Evolutionary conservation across 768 basidiomycete genomes (phyloP), one percentile per base, ranked within the genome.

Genomic region (Boletus pseudo-olivaceus): DNA sequence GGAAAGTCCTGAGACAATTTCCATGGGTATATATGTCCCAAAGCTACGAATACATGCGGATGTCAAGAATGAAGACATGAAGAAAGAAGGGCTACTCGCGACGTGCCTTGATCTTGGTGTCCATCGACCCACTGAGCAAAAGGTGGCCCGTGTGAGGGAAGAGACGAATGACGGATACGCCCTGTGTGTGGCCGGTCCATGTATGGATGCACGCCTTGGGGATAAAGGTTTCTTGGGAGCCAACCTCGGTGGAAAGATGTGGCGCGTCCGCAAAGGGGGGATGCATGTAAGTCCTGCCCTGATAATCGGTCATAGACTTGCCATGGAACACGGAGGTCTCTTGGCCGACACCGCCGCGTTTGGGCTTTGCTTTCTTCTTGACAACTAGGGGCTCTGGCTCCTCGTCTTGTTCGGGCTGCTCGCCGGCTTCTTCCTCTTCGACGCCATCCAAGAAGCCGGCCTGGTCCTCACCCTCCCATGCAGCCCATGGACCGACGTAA

Each of bases 21-120:
- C 94, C 93, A 64, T 96, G 91, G 41, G 90, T 92, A 67, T 99
- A 98, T 3, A 98, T 82, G 65, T 98, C 97, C 97, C 97, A 99
- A 32, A 99, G 80, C 94, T 98, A 62, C n/a, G 55, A 26, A 58
- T 9, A 26, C 6, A n/a, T 10, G 29, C 29, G 4, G 27, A 5
- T 30, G 60, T 59, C 49, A 54, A 50, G 32, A 50, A 42, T 45
- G 19, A 44, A 42, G 26, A 3, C 9, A 26, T 47, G 45, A 34
- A 23, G 23, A 35, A 33, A 17, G 23, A 57, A 47, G 34, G 51
- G 27, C 17, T 7, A 8, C 7, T 7, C 7, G 29, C 39, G 33
- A 43, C 76, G 26, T 67, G 87, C 94, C 80, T 99, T 99, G 75
- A 99, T 91, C 71, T 98, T 95, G 9, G 93, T 98, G 71, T 99